Evolutionary conservation across 2,329 filamentous ascomycete species (phyloP).

Genomic region (Hymenoscyphus scutula): DNA sequence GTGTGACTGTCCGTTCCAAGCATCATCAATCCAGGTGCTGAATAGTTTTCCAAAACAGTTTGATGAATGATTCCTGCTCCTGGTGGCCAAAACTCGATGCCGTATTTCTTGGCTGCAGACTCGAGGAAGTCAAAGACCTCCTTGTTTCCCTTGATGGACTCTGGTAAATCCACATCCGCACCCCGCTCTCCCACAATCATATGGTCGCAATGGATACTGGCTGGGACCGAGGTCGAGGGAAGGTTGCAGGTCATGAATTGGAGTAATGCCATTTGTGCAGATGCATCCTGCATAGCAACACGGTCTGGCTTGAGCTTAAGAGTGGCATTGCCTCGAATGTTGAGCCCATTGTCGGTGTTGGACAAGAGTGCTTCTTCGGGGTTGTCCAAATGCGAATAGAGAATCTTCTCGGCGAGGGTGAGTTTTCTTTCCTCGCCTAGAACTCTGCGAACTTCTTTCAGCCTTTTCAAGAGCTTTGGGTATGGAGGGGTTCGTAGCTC

Average conservation of each 20-base stretch:
- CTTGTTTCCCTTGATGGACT: slow-evolving; percentile 86
- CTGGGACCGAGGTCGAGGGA: slow-evolving; percentile 84
- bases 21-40: slow-evolving; percentile 97
- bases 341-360: slow-evolving; percentile 77
- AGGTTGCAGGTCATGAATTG: slow-evolving; percentile 99
- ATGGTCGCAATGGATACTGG: slow-evolving; percentile 98
- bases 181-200: slow-evolving; percentile 95
- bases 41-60: slow-evolving; percentile 96
- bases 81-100: slow-evolving; percentile 93
- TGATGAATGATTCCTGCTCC: slow-evolving; percentile 97
- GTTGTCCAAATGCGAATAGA: slow-evolving; percentile 92
- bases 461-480: slow-evolving; percentile 73
- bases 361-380: slow-evolving; percentile 83
- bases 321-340: slow-evolving; percentile 84
- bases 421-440: slow-evolving; percentile 62
- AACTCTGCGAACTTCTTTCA: slow-evolving; percentile 71
- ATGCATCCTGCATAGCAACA: slow-evolving; percentile 98
- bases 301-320: slow-evolving; percentile 96
- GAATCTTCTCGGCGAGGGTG: slow-evolving; percentile 94
- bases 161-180: slow-evolving; percentile 78
- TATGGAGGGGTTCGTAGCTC: slow-evolving; percentile 63
- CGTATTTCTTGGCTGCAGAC: slow-evolving; percentile 85
- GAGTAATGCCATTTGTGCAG: slow-evolving; percentile 94
- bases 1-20: slow-evolving; percentile 96
- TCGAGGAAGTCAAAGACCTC: slow-evolving; percentile 98